These are phyloP conservation scores for Saksenaea oblongispora DNA, from an alignment of 371 early-diverging fungal genomes.

Conservation along the genomic window DNA sequence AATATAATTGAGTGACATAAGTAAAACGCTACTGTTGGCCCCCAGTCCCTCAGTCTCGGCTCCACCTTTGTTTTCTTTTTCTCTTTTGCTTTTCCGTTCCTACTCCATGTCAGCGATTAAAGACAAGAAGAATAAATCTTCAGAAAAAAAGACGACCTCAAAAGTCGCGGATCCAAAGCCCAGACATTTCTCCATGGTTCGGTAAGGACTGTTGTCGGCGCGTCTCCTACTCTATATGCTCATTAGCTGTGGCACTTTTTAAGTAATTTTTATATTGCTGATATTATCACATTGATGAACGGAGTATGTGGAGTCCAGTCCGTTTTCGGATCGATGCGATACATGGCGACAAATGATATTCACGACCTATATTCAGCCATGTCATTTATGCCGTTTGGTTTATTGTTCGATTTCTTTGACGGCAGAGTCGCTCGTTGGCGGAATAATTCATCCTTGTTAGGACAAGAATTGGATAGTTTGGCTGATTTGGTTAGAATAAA, in stretches of 20 bases:
- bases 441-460: constrained; percentile 71
- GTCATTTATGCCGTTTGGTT: constrained; percentile 76
- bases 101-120: neutral
- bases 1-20: too few species aligned
- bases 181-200: constrained; percentile 20
- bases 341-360: constrained; percentile 67
- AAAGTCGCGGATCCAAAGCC: neutral
- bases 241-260: neutral
- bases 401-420: constrained; percentile 84
- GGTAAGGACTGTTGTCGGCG: constrained; percentile 7
- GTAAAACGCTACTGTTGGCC: neutral
- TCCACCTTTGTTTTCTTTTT: neutral
- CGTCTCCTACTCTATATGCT: neutral
- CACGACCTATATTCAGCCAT: constrained; percentile 68
- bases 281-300: constrained; percentile 85
- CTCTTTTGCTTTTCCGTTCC: neutral
- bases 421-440: constrained; percentile 91
- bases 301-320: constrained; percentile 83
- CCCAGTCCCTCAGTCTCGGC: neutral
- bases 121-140: neutral
- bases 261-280: constrained; percentile 82
- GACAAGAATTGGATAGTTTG: constrained; percentile 81
- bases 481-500: constrained; percentile 75
- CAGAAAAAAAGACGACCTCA: neutral
- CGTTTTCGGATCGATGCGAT: constrained; percentile 81